Evolutionary conservation across 345 rosid genomes (phyloP), one percentile per base, ranked within the genome.

Genomic region (Gossypium herbaceum): DNA sequence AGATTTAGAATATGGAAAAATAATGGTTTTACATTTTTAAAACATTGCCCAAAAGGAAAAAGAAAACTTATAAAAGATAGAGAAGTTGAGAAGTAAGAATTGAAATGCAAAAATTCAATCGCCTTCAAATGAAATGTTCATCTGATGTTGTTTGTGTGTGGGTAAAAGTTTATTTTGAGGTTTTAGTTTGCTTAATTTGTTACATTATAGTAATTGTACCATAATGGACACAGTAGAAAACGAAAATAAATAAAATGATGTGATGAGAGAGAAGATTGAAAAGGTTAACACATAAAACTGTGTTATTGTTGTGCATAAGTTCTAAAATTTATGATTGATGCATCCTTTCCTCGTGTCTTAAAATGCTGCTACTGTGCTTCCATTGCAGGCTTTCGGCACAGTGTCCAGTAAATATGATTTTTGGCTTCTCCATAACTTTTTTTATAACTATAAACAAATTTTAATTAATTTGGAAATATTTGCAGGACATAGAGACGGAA

Each of bases 401-500:
- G 10, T 55, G 58, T 55, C 20, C 22, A n/a, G 2, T n/a, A 10
- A 25, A 61, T 15, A 61, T 27, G 65, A 61, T 15, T 15, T 57
- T 57, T 13, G 65, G 29, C n/a, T 13, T 27, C 9, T 9, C 11
- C 4, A 15, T 60, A 60, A 60, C 72, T 74, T 71, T 34, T 34
- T 34, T 34, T 13, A 47, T 25, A 34, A 71, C 15, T 56, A 20
- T 12, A 20, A 62, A 41, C 19, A 20, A 77, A 64, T 6, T 29
- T 34, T 34, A 34, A 27, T 60, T n/a, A 48, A 58, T 25, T 55
- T 71, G 64, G 22, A 4, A 73, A 29, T 17, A 8, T 55, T 12
- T 77, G 51, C 76, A 86, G 84, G 89, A 84, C 72, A 84, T 77
- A 44, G 87, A 86, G 77, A 82, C 52, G 81, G 84, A 84, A 79